These are phyloP conservation scores for Rubia yunnanensis DNA, from an alignment of 257 asterid genomes.

Conservation along the genomic window DNA sequence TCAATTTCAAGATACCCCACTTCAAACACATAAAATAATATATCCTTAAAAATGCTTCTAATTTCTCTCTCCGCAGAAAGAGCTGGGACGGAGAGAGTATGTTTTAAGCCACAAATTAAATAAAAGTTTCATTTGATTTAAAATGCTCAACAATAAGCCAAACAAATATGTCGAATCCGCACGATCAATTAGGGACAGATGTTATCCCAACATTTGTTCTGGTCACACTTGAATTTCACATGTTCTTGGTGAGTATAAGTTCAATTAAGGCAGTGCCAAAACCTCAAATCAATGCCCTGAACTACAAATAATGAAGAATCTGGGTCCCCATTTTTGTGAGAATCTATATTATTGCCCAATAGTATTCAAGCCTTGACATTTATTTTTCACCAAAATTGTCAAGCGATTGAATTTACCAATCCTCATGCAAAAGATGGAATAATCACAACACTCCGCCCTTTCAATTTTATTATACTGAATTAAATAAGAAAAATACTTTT, in stretches of 20 bases:
- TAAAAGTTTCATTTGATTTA: neutral
- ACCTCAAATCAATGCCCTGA: conserved; percentile 18
- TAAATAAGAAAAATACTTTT: too few species aligned
- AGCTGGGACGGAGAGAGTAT: too few species aligned
- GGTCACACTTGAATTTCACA: neutral
- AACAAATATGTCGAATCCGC: neutral
- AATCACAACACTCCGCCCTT: neutral
- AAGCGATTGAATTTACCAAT: neutral
- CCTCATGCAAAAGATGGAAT: neutral
- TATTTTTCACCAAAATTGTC: conserved; percentile 27
- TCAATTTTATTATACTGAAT: neutral
- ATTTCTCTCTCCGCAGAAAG: too few species aligned
- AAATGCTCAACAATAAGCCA: neutral
- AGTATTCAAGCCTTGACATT: conserved; percentile 13
- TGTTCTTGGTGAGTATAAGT: neutral
- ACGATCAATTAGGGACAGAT: neutral
- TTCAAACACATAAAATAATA: too few species aligned
- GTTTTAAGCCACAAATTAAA: neutral
- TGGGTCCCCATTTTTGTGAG: conserved; percentile 24
- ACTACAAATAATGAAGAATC: conserved; percentile 30
- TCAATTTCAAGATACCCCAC: too few species aligned
- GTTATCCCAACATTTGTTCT: neutral
- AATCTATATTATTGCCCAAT: neutral
- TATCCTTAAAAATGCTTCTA: too few species aligned
- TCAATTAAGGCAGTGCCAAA: conserved; percentile 6